Evolutionary conservation across 805 yeast species (phyloP).

Genomic region (Naumovozyma baii): DNA sequence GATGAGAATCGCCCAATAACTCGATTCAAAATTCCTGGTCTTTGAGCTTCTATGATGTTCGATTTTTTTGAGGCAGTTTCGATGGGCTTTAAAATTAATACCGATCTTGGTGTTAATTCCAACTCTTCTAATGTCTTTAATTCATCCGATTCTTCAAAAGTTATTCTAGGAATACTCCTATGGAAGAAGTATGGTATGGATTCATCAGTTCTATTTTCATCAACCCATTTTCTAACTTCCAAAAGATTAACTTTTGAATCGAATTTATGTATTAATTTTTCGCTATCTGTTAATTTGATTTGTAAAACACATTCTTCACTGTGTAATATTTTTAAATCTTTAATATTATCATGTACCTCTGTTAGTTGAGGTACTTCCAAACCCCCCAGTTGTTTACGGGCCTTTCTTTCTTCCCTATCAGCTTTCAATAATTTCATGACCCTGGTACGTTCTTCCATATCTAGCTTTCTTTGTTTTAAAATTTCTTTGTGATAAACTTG

Average conservation of each 20-base stretch:
- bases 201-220: conserved; percentile 34
- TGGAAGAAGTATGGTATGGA: not conserved
- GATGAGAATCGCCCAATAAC: conserved; percentile 29
- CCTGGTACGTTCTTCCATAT: conserved; percentile 44
- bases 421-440: conserved; percentile 38
- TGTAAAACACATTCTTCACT: conserved; percentile 35
- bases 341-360: conserved; percentile 25
- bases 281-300: conserved; percentile 59
- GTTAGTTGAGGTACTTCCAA: not conserved
- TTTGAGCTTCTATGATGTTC: conserved; percentile 23
- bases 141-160: conserved; percentile 57
- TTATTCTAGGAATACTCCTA: conserved; percentile 35
- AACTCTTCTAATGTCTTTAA: conserved; percentile 42
- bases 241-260: conserved; percentile 35
- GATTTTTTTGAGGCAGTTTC: conserved; percentile 16
- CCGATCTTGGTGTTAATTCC: conserved; percentile 63
- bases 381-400: conserved; percentile 1
- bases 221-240: conserved; percentile 56
- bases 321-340: conserved; percentile 16
- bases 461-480: conserved; percentile 22
- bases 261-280: conserved; percentile 43
- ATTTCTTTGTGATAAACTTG: conserved; percentile 27
- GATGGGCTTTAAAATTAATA: conserved; percentile 60
- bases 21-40: conserved; percentile 27
- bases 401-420: conserved; percentile 15